Evolutionary conservation across 495 filamentous ascomycete species (phyloP).

Genomic region (Aspergillus saccharolyticus): DNA sequence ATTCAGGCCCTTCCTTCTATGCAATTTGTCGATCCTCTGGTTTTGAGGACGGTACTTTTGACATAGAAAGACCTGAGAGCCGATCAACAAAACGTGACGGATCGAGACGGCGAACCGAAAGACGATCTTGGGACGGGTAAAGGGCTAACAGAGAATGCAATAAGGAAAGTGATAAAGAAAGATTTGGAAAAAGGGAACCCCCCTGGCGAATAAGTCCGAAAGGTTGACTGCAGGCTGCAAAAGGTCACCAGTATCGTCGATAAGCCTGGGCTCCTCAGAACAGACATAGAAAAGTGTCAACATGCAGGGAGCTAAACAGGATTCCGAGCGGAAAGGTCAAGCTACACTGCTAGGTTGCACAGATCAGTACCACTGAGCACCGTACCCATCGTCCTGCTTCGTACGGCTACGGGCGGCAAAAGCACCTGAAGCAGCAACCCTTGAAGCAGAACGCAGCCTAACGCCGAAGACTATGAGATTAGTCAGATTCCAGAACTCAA

Average conservation of each 20-base stretch:
- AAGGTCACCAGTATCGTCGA: slow-evolving; percentile 27
- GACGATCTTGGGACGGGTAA: slow-evolving; percentile 35
- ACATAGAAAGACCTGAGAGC: slow-evolving; percentile 8
- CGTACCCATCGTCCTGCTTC: slow-evolving; percentile 65
- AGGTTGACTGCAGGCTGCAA: slow-evolving; percentile 34
- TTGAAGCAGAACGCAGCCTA: slow-evolving; percentile 93
- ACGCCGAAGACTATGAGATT: slow-evolving; percentile 84
- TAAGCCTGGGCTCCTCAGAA: slow-evolving; percentile 32
- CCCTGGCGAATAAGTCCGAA: slow-evolving; percentile 39
- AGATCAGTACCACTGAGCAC: slow-evolving; percentile 59
- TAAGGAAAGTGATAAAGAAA: slow-evolving; percentile 23
- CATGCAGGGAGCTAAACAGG: slow-evolving; percentile 28
- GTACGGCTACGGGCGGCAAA: slow-evolving; percentile 66
- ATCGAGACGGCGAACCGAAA: slow-evolving; percentile 38
- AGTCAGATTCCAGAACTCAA: slow-evolving; percentile 72
- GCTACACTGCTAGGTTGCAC: slow-evolving; percentile 32
- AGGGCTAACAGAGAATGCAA: slow-evolving; percentile 36
- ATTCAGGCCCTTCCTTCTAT: slow-evolving; percentile 6
- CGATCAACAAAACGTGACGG: slow-evolving; percentile 19
- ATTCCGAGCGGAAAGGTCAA: slow-evolving; percentile 19
- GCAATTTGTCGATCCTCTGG: slow-evolving; percentile 4
- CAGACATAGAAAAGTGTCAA: slow-evolving; percentile 20
- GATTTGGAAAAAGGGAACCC: slow-evolving; percentile 27
- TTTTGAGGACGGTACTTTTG: not conserved
- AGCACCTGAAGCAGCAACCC: slow-evolving; percentile 64